Evolutionary conservation across 768 basidiomycete species (phyloP), one percentile per base, ranked within the genome.

Genomic region (Psilocybe cyanescens): DNA sequence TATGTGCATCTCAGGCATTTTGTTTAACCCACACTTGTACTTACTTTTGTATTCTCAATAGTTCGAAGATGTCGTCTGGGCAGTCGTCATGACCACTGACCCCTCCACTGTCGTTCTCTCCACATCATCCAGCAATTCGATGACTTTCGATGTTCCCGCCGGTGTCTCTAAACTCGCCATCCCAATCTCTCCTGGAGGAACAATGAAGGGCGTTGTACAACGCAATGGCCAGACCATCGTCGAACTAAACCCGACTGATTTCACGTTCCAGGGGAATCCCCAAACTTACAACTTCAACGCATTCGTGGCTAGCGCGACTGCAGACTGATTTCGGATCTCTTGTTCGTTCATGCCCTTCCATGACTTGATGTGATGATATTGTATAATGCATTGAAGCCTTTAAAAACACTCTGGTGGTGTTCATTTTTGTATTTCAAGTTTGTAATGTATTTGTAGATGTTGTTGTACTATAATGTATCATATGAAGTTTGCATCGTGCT

Each of bases 211-310:
- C 11, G 75, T 74, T 19, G 74, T 93, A 8, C 65, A 71, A 57
- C 79, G 91, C 35, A 74, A 79, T 55, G 83, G 82, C n/a, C 58
- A 73, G 56, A 76, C 73, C 4, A 63, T 87, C 17, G 75, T 88
- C 41, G 70, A 81, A 55, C 74, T 89, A 61, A 70, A 76, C 12
- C 81, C 89, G 0, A 61, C 65, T 1, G 76, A 76, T 39, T 90
- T 90, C 68, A 74, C 67, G 28, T 91, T 89, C 72, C 75, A 81
- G 52, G 78, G 78, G 8, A 75, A 71, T 14, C 89, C 91, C 4
- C 14, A 75, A 45, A 74, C 71, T 24, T 93, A 91, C 71, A 92
- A 92, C 70, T 93, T 83, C 72, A 92, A 92, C 63, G 87, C 82
- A 11, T 86, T 86, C 57, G 89, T 89, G n/a, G 79, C 76, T 24